Conservation (phyloP, 495 filamentous ascomycete species). For the Lichenothelia convexa region DNA sequence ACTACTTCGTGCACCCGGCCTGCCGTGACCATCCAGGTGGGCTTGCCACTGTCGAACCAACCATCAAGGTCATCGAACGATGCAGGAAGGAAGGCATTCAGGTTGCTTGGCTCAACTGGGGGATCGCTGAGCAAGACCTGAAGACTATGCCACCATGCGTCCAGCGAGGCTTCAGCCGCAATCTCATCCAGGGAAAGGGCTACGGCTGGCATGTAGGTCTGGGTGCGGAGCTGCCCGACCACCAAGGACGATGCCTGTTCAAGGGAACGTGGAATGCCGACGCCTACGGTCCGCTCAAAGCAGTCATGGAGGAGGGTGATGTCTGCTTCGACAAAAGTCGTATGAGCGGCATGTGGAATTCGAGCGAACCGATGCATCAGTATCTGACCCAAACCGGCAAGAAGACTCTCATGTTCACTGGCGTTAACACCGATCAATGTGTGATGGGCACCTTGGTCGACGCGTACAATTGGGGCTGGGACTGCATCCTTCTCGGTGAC, state of each 20-base stretch:
- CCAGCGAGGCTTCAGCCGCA: constrained; percentile 11
- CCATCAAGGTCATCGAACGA: constrained; percentile 11
- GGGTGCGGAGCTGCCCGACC: constrained; percentile 8
- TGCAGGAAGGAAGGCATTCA: constrained; percentile 11
- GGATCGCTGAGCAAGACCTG: constrained; percentile 11
- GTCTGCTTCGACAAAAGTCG: constrained; percentile 12
- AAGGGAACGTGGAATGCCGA: constrained; percentile 14
- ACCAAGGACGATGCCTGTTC: constrained; percentile 12
- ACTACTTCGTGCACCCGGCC: constrained; percentile 12
- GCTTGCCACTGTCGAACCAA: constrained; percentile 6
- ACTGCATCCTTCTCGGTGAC: constrained; percentile 13
- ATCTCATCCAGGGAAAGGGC: constrained; percentile 6
- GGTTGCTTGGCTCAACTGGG: constrained; percentile 13
- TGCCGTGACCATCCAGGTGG: constrained; percentile 9
- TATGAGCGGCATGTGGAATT: constrained; percentile 10
- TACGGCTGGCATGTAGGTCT: constrained; percentile 12
- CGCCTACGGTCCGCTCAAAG: constrained; percentile 11
- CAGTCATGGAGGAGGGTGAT: constrained; percentile 4
- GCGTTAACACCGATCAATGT: constrained; percentile 15
- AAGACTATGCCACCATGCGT: constrained; percentile 11
- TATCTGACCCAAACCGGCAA: constrained; percentile 11
- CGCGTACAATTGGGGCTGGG: constrained; percentile 11
- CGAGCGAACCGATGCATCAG: constrained; percentile 9
- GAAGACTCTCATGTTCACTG: constrained; percentile 13
- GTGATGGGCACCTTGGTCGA: constrained; percentile 13